Base-by-base conservation (phyloP, 1,284 basidiomycete species). In the Pterulicium gracile region DNA sequence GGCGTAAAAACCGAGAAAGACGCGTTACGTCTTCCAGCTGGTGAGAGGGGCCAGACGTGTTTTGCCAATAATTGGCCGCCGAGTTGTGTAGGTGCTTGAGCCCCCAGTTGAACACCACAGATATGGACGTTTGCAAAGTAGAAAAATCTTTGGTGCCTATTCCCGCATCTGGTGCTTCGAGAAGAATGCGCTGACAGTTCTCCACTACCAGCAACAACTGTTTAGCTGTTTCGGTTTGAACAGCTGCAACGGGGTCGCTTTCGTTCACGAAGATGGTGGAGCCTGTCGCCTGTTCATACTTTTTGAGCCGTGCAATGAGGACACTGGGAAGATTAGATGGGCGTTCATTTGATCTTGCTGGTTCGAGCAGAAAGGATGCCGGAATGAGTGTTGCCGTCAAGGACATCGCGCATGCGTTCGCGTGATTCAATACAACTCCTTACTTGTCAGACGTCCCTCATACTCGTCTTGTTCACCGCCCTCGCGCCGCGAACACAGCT, bases 41-140 rank as follows among this genome's bases (percentile, higher is more conserved):
- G 59, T 14, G 66, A 60, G 10, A 59, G 59, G 1, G 70, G 68
- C n/a, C 65, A 2, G 65, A 55, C 2, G 53, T 7, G 42, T 56
- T 59, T 3, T 72, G 68, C 64, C 73, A 76, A 3, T 67, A 60
- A 27, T 65, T 59, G 4, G 63, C 55, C 14, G 77, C 59, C 46
- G 64, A 66, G 10, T 57, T 53, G 22, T 81, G 65, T 4, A 80
- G 56, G 3, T 73, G 73, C 15, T 78, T 71, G 3, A 75, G 58
- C 3, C 75, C 79, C 85, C 85, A 87, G 52, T 76, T 79, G 57
- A 88, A 83, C 17, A 72, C 60, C 47, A 88, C 69, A 12, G 81
- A 75, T 5, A 83, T 56, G 19, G 87, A 65, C 0, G 77, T 81
- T 24, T 78, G 72, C 1, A 88, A 58, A 49, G 76, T 62, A 3